A percentile compares a stretch with the other conserved stretches of the same genome.
Conservation (phyloP, 78 protist genomes). For the Dictyostelium firmibasis region DNA sequence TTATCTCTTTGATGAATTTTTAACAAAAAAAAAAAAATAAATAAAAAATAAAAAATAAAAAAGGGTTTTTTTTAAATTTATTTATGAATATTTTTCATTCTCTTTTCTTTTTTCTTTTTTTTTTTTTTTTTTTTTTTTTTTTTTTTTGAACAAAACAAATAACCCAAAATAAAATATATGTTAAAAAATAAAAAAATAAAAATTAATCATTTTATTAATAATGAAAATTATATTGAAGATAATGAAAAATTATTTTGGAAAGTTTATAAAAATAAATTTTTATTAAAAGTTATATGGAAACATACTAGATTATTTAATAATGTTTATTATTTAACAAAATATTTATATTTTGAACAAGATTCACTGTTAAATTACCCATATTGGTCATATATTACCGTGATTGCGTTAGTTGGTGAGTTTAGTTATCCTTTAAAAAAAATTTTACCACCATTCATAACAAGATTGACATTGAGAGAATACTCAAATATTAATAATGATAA, state of each 20-base stretch:
- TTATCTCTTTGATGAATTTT: no score
- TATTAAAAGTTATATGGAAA: neutral
- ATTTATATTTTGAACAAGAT: conserved; percentile 1
- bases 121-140: no score
- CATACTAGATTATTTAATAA: neutral
- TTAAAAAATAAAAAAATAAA: no score
- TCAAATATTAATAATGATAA: neutral
- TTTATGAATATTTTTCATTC: no score
- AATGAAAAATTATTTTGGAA: neutral
- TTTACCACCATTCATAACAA: neutral
- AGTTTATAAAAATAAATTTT: neutral
- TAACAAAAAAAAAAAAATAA: no score
- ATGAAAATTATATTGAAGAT: neutral
- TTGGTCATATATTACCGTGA: neutral
- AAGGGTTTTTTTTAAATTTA: no score
- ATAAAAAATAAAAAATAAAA: no score
- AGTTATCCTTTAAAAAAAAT: neutral
- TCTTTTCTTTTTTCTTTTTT: no score
- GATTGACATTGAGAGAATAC: neutral
- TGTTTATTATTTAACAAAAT: neutral
- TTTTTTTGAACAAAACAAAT: no score
- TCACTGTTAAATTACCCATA: neutral
- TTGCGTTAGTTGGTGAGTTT: neutral
- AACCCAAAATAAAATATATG: neutral
- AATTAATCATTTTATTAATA: neutral